A percentile compares a stretch with the other conserved stretches of the same genome.
These are phyloP conservation scores for Jamesozyma jinghongensis DNA, from an alignment of 805 yeast species.

Conservation along the genomic window DNA sequence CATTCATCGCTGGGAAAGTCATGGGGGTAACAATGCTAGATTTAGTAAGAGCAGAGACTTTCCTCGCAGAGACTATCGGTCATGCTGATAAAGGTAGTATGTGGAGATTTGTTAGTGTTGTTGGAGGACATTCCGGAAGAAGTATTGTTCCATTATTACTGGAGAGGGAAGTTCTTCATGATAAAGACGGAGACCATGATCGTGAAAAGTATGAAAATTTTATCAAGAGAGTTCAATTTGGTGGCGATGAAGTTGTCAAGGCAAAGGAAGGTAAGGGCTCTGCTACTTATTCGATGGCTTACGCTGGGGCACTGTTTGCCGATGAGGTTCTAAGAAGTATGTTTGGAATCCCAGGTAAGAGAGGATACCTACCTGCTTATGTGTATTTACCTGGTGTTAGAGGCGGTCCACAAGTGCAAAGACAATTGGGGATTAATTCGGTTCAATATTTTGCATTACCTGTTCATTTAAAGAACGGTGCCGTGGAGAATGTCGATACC, in stretches of 20 bases:
- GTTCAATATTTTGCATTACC: slow-evolving; percentile 54
- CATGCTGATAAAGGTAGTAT: slow-evolving; percentile 49
- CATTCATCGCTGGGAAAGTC: slow-evolving; percentile 80
- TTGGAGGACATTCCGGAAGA: slow-evolving; percentile 96
- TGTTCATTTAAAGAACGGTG: slow-evolving; percentile 42
- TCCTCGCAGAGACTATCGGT: slow-evolving; percentile 42
- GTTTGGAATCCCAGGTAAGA: slow-evolving; percentile 14
- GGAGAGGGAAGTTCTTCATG: slow-evolving; percentile 59
- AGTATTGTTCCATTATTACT: slow-evolving; percentile 91
- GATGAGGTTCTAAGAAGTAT: slow-evolving; percentile 43
- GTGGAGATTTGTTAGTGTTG: slow-evolving; percentile 71
- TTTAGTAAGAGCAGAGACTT: slow-evolving; percentile 81
- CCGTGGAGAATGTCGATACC: slow-evolving; percentile 44
- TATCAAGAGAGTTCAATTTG: slow-evolving; percentile 85
- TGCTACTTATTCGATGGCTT: slow-evolving; percentile 89
- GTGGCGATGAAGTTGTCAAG: slow-evolving; percentile 92
- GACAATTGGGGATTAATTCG: slow-evolving; percentile 27
- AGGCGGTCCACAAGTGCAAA: slow-evolving; percentile 38
- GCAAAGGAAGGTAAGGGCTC: slow-evolving; percentile 93
- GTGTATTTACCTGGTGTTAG: slow-evolving; percentile 47
- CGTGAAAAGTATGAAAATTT: slow-evolving; percentile 58
- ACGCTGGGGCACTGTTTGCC: slow-evolving; percentile 75
- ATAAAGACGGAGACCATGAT: slow-evolving; percentile 22
- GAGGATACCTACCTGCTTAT: slow-evolving; percentile 35
- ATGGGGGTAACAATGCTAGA: slow-evolving; percentile 96